Evolutionary conservation across 179 eudicot species (phyloP), one percentile per base, ranked within the genome.

Genomic region (Patellifolia procumbens): DNA sequence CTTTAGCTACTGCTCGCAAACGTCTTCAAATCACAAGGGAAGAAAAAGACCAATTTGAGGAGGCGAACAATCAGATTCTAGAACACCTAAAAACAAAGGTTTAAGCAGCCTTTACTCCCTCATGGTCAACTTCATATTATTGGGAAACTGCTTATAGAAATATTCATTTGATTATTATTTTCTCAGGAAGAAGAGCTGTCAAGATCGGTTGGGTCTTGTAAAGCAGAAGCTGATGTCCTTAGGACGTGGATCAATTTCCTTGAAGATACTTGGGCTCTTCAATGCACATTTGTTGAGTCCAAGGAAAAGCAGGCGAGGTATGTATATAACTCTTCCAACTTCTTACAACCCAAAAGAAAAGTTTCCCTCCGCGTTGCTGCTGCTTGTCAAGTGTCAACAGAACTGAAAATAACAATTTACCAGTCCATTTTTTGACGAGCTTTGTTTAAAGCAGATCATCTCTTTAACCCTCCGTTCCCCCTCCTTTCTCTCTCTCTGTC

Each of bases 31-130:
- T 89, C 85, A 87, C 86, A 10, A 89, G 70, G 74, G 99, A 96
- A 83, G 99, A 96, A 82, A 94, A 91, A 81, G 98, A 90, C 80
- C 98, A 96, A 76, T 96, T 96, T 81, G 91, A 91, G 76, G 97
- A 94, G 80, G 99, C 98, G 78, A 93, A 91, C 81, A 89, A 86
- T 82, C 96, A 96, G 84, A 92, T 96, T 85, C 85, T 96, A 48
- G 89, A 91, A 62, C 99, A 90, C 84, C 78, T 96, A 82, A 89
- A 87, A 83, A 88, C 82, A 67, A 96, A 91, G 96, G 99, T 92
- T 62, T 59, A 74, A 31, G 37, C 58, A 42, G 19, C 56, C 67
- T 37, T 74, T 43, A n/a, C 68, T 32, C 62, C 31, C 32, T 43
- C 72, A 43, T 76, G 62, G 42, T 26, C 37, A 63, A 37, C 35